These are phyloP conservation scores for Hyphopichia pseudoburtonii DNA, from an alignment of 1,139 yeast genomes.

Conservation along the genomic window DNA sequence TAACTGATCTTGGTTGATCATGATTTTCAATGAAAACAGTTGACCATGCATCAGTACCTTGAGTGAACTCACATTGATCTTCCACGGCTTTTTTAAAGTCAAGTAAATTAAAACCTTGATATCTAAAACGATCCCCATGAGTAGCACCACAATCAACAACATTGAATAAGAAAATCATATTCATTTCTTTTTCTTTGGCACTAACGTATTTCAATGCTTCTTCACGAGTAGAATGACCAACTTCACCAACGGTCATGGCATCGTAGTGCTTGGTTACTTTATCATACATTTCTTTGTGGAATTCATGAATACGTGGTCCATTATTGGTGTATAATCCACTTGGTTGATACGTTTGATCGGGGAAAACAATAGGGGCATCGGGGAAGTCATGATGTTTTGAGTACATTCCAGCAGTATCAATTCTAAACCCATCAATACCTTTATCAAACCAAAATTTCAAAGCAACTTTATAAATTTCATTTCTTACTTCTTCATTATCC, in stretches of 20 bases:
- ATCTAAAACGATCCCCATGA: conserved; percentile 31
- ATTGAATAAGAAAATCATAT: conserved; percentile 53
- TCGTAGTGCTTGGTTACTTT: conserved; percentile 49
- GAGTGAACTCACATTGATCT: conserved; percentile 35
- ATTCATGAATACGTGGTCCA: conserved; percentile 59
- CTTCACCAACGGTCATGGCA: conserved; percentile 59
- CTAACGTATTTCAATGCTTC: conserved; percentile 48
- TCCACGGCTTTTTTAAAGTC: conserved; percentile 46
- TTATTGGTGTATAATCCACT: conserved; percentile 29
- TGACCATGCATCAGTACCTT: conserved; percentile 61
- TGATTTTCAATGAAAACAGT: conserved; percentile 58
- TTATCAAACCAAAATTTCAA: conserved; percentile 54
- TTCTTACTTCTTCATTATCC: conserved; percentile 53
- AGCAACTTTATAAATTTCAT: conserved; percentile 51
- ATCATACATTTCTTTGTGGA: conserved; percentile 51
- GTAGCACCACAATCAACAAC: conserved; percentile 45
- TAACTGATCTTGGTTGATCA: conserved; percentile 55
- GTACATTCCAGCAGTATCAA: conserved; percentile 55
- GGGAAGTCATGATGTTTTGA: conserved; percentile 48
- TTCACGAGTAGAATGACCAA: conserved; percentile 43
- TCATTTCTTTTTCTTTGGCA: conserved; percentile 49
- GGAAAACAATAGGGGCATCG: conserved; percentile 49
- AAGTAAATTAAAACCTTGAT: conserved; percentile 32
- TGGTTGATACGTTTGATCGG: conserved; percentile 43
- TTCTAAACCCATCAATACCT: conserved; percentile 61